Conservation (phyloP, 345 rosid genomes). For the Boechera stricta region DNA sequence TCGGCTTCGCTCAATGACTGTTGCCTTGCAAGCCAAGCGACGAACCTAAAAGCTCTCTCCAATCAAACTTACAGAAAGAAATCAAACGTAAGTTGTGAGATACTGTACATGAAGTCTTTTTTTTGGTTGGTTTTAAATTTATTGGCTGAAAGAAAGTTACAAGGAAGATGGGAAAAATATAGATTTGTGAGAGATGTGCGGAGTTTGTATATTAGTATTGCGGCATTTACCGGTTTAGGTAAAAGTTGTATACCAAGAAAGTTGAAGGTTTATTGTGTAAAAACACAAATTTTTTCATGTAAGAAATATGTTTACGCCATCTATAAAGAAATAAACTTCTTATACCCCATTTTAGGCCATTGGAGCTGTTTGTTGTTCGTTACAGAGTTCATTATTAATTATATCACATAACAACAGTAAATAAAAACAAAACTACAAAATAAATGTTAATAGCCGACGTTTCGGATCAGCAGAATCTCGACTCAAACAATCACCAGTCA, state of each 20-base stretch:
- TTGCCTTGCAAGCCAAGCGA: constrained; percentile 59
- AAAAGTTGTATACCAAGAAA: constrained; percentile 24
- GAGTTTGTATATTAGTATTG: constrained; percentile 36
- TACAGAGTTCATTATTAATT: background rate
- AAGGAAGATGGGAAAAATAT: background rate
- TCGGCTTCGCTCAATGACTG: constrained; percentile 62
- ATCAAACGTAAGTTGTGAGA: constrained; percentile 27
- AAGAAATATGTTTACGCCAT: constrained; percentile 19
- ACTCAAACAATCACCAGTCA: background rate
- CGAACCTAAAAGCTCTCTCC: constrained; percentile 28
- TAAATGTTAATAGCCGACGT: background rate
- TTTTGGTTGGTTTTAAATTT: background rate
- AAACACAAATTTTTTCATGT: background rate
- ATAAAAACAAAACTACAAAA: background rate
- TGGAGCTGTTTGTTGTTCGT: background rate
- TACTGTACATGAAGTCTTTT: background rate
- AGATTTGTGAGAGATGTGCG: background rate
- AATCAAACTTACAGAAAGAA: background rate
- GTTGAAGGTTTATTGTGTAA: constrained; percentile 17
- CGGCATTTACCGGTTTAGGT: constrained; percentile 32
- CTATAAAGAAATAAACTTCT: constrained; percentile 8
- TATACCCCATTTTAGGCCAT: background rate
- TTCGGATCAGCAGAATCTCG: background rate
- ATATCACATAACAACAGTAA: background rate
- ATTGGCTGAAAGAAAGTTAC: background rate